phyloP scores from a whole-genome alignment of 2,329 filamentous ascomycete species.

The Sporothrix phasma region DNA sequence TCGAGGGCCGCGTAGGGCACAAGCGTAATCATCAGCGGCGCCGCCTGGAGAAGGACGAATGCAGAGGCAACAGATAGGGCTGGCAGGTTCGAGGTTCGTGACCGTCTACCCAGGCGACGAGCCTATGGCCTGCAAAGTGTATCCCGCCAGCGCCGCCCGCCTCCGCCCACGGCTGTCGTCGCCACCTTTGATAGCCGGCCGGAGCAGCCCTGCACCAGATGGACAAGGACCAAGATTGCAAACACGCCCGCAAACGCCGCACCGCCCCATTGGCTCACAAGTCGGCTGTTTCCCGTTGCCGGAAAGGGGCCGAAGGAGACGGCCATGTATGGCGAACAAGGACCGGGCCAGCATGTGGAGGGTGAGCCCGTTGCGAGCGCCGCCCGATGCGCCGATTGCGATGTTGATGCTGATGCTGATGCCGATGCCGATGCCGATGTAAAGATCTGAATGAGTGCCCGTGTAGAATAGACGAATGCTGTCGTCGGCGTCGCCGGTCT shows the following conservation, averaged over 20 bases:
- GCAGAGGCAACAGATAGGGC: not conserved
- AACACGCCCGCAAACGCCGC: not conserved
- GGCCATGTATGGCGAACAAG: not conserved
- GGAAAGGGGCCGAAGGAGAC: not conserved
- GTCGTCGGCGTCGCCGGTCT: not conserved
- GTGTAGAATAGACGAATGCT: no score
- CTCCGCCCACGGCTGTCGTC: not conserved
- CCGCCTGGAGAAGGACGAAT: not conserved
- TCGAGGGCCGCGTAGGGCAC: not conserved
- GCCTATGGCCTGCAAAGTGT: not conserved
- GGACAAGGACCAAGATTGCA: not conserved
- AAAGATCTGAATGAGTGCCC: not conserved
- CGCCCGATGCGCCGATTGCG: not conserved
- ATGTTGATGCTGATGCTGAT: not conserved
- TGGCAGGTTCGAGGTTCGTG: not conserved
- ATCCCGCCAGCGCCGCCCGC: not conserved
- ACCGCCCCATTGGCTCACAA: not conserved
- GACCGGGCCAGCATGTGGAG: not conserved
- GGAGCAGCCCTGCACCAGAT: not conserved
- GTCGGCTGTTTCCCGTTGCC: not conserved
- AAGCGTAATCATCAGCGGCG: not conserved
- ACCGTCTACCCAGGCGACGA: not conserved
- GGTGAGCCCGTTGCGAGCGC: not conserved
- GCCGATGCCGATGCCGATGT: not conserved
- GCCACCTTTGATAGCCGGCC: not conserved